phyloP scores from a whole-genome alignment of 441 rosid genomes.

The Rhodomyrtus psidioides region DNA sequence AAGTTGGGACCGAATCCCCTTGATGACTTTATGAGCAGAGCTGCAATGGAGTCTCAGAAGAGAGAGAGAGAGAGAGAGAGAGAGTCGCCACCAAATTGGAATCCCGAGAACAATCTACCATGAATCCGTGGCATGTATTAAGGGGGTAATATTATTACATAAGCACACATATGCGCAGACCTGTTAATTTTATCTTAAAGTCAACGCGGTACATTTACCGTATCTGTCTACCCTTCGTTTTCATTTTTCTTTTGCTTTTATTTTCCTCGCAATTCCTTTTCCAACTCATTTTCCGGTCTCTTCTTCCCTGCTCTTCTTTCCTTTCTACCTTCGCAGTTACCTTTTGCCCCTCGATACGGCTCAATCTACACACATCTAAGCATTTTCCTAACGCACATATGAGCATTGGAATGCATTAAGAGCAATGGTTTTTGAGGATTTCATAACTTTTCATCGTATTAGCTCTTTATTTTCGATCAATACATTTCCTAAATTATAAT shows the following conservation, averaged over 20 bases:
- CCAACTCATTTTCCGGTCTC: background rate
- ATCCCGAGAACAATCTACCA: slow-evolving; percentile 13
- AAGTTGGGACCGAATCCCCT: background rate
- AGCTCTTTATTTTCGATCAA: fast-evolving
- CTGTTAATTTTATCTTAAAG: background rate
- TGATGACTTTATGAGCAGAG: background rate
- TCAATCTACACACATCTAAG: background rate
- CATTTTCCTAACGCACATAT: background rate
- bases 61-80: background rate
- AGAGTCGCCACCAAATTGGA: slow-evolving; percentile 9
- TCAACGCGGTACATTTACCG: background rate
- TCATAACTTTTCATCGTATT: background rate
- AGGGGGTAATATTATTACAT: background rate
- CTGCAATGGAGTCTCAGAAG: background rate
- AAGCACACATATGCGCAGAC: background rate
- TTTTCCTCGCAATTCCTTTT: background rate
- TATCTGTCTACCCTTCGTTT: background rate
- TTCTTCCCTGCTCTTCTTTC: background rate
- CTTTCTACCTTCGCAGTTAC: background rate
- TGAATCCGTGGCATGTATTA: background rate
- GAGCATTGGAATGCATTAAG: background rate
- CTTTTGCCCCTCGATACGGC: background rate
- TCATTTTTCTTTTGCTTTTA: background rate
- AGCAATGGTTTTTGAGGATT: background rate
- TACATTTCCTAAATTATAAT: background rate